A percentile compares a stretch with the other conserved stretches of the same genome.
Evolutionary conservation across 768 basidiomycete species (phyloP).

Genomic region (Trichaptum fuscoviolaceum): DNA sequence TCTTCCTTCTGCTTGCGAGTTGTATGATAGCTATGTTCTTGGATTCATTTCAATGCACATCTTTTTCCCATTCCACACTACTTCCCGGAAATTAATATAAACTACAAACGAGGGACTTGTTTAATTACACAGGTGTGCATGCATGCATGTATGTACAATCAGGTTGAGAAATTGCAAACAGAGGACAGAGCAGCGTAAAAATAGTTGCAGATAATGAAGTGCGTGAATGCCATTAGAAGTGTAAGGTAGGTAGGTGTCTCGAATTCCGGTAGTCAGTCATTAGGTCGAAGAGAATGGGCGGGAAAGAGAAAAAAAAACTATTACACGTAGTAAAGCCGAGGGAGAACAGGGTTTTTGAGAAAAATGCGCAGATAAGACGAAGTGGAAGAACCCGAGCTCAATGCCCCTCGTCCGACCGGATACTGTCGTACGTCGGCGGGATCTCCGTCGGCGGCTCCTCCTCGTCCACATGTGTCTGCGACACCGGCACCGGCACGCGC

Average conservation of each 20-base stretch:
- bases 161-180: background rate
- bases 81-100: too few species aligned
- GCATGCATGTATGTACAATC: background rate
- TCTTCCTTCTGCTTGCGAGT: too few species aligned
- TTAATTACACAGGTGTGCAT: background rate
- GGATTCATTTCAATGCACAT: background rate
- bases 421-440: conserved; percentile 14
- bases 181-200: background rate
- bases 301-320: background rate
- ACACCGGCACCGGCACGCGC: conserved; percentile 5
- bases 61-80: background rate
- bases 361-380: background rate
- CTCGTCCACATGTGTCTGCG: background rate
- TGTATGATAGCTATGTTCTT: background rate
- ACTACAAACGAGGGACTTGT: background rate
- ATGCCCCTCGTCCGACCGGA: conserved; percentile 7
- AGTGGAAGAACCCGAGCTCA: background rate
- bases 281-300: too few species aligned
- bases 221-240: background rate
- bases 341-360: background rate
- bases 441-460: conserved; percentile 10
- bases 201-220: background rate
- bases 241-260: background rate
- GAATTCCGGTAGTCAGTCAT: too few species aligned
- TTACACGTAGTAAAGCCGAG: background rate